Base-by-base conservation (phyloP, 768 basidiomycete species). In the Boletus barrowsii region DNA sequence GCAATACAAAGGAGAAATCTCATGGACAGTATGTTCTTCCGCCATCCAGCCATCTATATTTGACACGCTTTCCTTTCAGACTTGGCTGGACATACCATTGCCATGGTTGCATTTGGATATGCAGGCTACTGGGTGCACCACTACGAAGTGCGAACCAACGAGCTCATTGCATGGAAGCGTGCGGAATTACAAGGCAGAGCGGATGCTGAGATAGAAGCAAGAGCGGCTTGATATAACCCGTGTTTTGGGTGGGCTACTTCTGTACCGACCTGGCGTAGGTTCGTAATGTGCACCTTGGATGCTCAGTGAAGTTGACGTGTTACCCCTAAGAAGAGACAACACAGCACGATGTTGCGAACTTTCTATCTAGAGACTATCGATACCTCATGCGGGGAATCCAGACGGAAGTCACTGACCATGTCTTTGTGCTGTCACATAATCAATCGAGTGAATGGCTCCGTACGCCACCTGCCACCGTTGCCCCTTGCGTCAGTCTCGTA, bases 1-100 rank as follows among this genome's bases (percentile, higher is more conserved):
- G 88, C 87, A 50, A 88, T 97, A 64, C 87, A 92, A 71, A 85
- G 80, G 67, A 79, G 88, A 64, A 84, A 85, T 66, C 79, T 94
- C 55, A 82, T 89, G 71, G 79, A 84, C 43, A 91, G 93, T 95
- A 67, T 69, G 92, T 81, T 20, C 51, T 51, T 36, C 30, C 40
- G n/a, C 17, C 32, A 4, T 41, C 24, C 37, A 11, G 20, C 14
- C 42, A n/a, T 39, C 5, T 14, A 26, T 18, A 13, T 32, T 10
- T 18, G 33, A 55, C 33, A 30, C n/a, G 29, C 47, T 13, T 49
- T 48, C 22, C 39, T 46, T 35, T 47, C 63, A 93, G 91, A 93
- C 76, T 80, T 84, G 4, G 79, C 78, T 20, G 90, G 83, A 26
- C 90, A 93, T 63, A 70, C 79, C 43, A 71, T 88, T 58, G 78